These are phyloP conservation scores for Spergularia marina DNA, from an alignment of 148 eudicot genomes.

Conservation along the genomic window DNA sequence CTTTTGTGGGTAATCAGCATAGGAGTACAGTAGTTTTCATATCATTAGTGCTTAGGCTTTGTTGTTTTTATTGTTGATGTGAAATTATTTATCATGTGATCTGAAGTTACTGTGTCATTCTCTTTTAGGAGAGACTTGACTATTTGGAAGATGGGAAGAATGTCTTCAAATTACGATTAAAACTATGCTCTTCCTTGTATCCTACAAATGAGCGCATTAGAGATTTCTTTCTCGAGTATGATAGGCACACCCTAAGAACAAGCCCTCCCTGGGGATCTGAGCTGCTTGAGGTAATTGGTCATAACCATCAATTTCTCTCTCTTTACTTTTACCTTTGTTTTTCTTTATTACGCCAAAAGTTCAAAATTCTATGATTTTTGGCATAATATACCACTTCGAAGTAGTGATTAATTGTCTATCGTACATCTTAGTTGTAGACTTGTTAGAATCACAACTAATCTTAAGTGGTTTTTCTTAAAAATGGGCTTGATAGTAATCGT, in stretches of 20 bases:
- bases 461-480: background rate
- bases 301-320: background rate
- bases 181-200: conserved; percentile 88
- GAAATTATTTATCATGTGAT: background rate
- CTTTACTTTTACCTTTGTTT: background rate
- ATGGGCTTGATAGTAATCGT: background rate
- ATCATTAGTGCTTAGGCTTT: no score
- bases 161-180: conserved; percentile 72
- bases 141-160: conserved; percentile 95
- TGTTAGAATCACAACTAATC: background rate
- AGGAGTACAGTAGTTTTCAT: no score
- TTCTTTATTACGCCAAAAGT: background rate
- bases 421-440: background rate
- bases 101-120: conserved; percentile 17
- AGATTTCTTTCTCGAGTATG: conserved; percentile 96
- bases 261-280: conserved; percentile 99
- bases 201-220: conserved; percentile 91
- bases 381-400: background rate
- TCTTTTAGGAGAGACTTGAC: conserved; percentile 80
- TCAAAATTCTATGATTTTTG: background rate
- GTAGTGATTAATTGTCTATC: background rate
- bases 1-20: no score
- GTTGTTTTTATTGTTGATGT: background rate
- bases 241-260: conserved; percentile 92
- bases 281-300: conserved; percentile 79